Evolutionary conservation across 768 basidiomycete genomes (phyloP).

Genomic region (Lentinula raphanica): DNA sequence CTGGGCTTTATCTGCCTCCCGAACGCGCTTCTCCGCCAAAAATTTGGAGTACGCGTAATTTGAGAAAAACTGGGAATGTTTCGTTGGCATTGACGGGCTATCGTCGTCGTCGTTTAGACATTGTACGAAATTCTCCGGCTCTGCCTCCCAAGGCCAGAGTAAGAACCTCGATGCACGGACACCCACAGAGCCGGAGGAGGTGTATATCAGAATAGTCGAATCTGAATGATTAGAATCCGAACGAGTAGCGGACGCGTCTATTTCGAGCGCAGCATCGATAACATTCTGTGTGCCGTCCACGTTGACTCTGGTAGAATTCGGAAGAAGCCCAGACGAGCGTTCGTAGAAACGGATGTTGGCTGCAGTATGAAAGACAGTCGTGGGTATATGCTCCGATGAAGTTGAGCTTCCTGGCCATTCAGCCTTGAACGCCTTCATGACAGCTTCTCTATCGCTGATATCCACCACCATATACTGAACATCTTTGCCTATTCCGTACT

Average conservation of each 20-base stretch:
- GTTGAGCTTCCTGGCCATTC: slow-evolving; percentile 44
- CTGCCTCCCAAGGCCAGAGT: slow-evolving; percentile 72
- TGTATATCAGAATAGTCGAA: slow-evolving; percentile 50
- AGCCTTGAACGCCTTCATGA: slow-evolving; percentile 56
- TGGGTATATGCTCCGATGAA: slow-evolving; percentile 21
- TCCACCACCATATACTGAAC: slow-evolving; percentile 58
- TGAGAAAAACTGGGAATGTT: slow-evolving; percentile 64
- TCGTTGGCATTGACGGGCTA: slow-evolving; percentile 34
- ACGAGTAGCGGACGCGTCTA: slow-evolving; percentile 36
- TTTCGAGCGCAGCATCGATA: slow-evolving; percentile 47
- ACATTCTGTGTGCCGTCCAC: slow-evolving; percentile 65
- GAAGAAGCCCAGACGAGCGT: slow-evolving; percentile 44
- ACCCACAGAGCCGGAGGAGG: slow-evolving; percentile 66
- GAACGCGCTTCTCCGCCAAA: slow-evolving; percentile 47
- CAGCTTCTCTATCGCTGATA: slow-evolving; percentile 46
- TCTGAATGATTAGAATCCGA: not conserved
- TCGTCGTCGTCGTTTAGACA: slow-evolving; percentile 57
- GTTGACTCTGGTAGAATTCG: slow-evolving; percentile 57
- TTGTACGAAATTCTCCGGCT: slow-evolving; percentile 55
- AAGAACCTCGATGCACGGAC: slow-evolving; percentile 56
- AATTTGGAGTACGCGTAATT: slow-evolving; percentile 72
- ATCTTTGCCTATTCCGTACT: slow-evolving; percentile 42
- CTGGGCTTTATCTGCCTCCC: slow-evolving; percentile 31
- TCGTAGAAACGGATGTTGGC: slow-evolving; percentile 79
- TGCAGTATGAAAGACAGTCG: slow-evolving; percentile 74